Base-by-base conservation (phyloP, 2,329 filamentous ascomycete species). In the Aureobasidium leucospermi region DNA sequence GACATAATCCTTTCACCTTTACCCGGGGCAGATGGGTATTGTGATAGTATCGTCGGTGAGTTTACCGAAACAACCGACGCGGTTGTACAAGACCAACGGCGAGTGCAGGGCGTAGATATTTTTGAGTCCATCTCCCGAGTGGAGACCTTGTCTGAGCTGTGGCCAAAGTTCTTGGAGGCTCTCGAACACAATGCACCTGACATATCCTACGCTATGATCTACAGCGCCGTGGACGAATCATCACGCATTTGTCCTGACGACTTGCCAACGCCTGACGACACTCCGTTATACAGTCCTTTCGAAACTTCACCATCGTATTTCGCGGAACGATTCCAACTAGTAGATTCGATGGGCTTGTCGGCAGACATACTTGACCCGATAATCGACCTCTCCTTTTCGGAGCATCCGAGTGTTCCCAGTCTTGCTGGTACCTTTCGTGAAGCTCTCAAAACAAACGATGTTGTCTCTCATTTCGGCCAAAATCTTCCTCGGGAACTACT, bases 1-100 rank as follows among this genome's bases (percentile, higher is more conserved):
- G 60, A 67, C 28, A 66, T 67, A 41, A 64, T 63, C 10, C 47
- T 69, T 13, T 51, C 69, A 3, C 69, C 69, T 0, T 49, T 68
- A 11, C 65, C 64, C 10, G 43, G 43, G 31, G n/a, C 16, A 10
- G 55, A 63, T 29, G 62, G 62, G 8, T 55, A 52, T 29, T 51
- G 48, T 15, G 48, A 51, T 39, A 60, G 57, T 32, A 60, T 48
- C 29, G 34, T 62, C 11, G 60, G 58, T 16, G 63, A 63, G 19
- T 62, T 60, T 15, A 56, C 47, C 8, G 63, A 64, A 15, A 41
- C 41, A 1, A 63, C 62, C 15, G 43, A 47, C 6, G 15, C 45
- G 4, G 60, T 63, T 10, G 38, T 63, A 6, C 36, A 42, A 16
- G 51, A 58, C 11, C 49, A 60, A 19, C 53, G 52, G 11, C 57